Evolutionary conservation across 257 asterid species (phyloP), one percentile per base, ranked within the genome.

Genomic region (Penstemon eatonii): DNA sequence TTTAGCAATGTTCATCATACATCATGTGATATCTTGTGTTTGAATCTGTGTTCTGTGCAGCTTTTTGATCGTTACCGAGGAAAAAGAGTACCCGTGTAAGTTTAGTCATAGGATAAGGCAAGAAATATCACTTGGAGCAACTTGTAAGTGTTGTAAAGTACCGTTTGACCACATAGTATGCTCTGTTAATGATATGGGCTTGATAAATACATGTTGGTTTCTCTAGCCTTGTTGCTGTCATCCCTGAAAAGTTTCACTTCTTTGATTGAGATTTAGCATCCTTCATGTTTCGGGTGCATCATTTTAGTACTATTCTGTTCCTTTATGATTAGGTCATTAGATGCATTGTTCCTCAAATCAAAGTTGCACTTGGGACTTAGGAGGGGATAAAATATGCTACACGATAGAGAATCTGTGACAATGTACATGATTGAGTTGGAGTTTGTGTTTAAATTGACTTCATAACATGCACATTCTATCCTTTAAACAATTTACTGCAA

Each of bases 51-150:
- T 38, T 5, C 68, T 56, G 41, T 85, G 91, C 96, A 89, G 98
- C 76, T 91, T 75, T 72, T 79, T 15, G 85, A 82, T 50, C 79
- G 73, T 11, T 77, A 79, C 47, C 84, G 83, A 9, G 87, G 84
- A 38, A 82, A 65, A 62, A 63, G 87, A 74, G 87, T 82, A 12
- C 87, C 87, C 1, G 87, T 82, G 36, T 79, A 75, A 74, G 64
- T 60, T 38, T 44, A 7, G 63, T 7, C 55, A 52, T 7, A 69
- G 13, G 57, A 62, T 63, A 65, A 55, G 36, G 71, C 69, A 72
- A 60, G 68, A 41, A 56, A 39, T 44, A 3, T 19, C 75, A 39
- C 56, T 19, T 13, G 15, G 41, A 40, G 47, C 59, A 36, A 46
- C 76, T 63, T 57, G 65, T 60, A 60, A 60, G 72, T 66, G 36